Conservation (phyloP, 2,329 filamentous ascomycete genomes). For the Clonostachys sp. region DNA sequence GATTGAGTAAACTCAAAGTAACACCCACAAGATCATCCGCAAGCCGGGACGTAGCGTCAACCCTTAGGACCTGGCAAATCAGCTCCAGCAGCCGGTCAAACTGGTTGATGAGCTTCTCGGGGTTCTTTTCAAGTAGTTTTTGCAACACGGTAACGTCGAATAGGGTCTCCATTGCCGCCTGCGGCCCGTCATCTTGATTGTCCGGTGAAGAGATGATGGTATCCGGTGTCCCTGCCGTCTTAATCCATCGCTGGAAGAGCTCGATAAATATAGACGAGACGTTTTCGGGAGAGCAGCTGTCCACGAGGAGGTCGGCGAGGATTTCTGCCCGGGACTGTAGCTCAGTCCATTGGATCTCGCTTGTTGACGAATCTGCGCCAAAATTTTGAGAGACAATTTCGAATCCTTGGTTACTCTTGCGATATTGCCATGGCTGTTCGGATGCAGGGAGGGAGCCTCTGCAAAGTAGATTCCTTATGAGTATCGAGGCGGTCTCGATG, state of each 20-base stretch:
- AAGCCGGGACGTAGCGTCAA: constrained; percentile 31
- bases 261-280: constrained; percentile 56
- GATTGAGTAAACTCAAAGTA: constrained; percentile 56
- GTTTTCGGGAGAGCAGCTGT: constrained; percentile 48
- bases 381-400: constrained; percentile 37
- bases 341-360: constrained; percentile 31
- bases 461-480: constrained; percentile 53
- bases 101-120: constrained; percentile 58
- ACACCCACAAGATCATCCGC: constrained; percentile 46
- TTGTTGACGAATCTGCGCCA: constrained; percentile 2
- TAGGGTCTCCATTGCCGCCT: constrained; percentile 42
- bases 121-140: constrained; percentile 57
- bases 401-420: constrained; percentile 37
- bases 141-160: constrained; percentile 59
- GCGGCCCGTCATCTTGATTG: constrained; percentile 19
- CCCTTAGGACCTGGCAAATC: constrained; percentile 53
- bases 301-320: constrained; percentile 44
- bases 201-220: constrained; percentile 14
- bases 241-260: constrained; percentile 55
- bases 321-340: constrained; percentile 42
- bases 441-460: constrained; percentile 34
- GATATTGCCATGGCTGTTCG: constrained; percentile 47
- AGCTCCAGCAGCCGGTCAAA: constrained; percentile 63
- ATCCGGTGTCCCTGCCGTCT: constrained; percentile 15
- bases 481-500: constrained; percentile 36